Conservation (phyloP, 2,329 filamentous ascomycete genomes). For the Macrophomina pseudophaseolina region DNA sequence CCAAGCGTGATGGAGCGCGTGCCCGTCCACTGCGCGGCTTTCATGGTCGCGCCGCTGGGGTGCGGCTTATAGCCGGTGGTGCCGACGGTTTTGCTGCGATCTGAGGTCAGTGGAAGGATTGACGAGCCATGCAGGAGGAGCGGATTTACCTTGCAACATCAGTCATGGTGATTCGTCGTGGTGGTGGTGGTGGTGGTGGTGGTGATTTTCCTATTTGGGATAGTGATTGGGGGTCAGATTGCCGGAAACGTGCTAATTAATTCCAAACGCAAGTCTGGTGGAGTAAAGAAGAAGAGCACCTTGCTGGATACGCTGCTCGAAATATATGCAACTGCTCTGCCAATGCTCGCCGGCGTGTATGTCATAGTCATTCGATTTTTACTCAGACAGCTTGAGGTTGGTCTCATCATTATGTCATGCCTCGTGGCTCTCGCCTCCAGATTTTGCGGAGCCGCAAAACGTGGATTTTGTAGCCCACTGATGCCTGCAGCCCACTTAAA, state of each 20-base stretch:
- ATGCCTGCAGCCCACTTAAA: background rate
- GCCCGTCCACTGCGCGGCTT: background rate
- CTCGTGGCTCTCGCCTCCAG: background rate
- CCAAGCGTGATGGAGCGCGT: too few species aligned
- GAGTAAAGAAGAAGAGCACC: background rate
- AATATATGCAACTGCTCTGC: background rate
- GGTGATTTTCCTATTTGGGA: background rate
- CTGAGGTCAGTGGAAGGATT: too few species aligned
- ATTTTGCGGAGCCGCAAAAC: background rate
- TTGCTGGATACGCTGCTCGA: background rate
- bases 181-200: background rate
- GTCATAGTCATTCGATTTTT: conserved; percentile 4
- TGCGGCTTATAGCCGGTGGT: background rate
- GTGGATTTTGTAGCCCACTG: background rate
- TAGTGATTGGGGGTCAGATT: background rate
- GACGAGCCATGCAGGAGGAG: too few species aligned
- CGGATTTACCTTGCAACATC: background rate
- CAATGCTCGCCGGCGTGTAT: background rate
- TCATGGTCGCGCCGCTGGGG: background rate
- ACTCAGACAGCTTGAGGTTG: background rate
- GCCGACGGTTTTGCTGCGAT: background rate
- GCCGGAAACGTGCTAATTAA: background rate
- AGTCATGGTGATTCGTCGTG: background rate
- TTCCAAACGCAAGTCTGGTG: background rate
- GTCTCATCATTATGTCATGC: background rate